Evolutionary conservation across 208 protist genomes (phyloP), one percentile per base, ranked within the genome.

Genomic region (Acanthamoeba culbertsoni): DNA sequence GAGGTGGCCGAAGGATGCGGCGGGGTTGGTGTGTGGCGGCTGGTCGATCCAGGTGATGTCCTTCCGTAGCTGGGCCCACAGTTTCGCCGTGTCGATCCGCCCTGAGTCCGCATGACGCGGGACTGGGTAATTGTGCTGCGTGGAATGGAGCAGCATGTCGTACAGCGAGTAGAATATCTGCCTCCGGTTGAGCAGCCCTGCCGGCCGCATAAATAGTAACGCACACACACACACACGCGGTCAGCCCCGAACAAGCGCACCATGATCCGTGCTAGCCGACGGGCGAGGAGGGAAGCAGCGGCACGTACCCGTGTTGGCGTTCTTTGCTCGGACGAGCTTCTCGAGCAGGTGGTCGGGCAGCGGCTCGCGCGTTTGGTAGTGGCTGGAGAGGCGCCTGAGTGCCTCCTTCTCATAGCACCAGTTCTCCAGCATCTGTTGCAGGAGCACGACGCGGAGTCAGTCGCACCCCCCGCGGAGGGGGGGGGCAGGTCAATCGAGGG

Each of bases 381-480:
- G 96, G 16, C 48, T 65, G 35, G 86, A 94, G 10, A 96, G 18
- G 28, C 51, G 42, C 33, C 65, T 35, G 35, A 97, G 89, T 7
- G 88, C 42, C 14, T 96, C 90, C 23, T 55, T 57, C 59, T 97
- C 92, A 71, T 88, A 97, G 33, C 62, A 91, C 95, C 95, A 97
- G 45, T 95, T 95, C 68, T 97, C 96, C 53, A 96, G 86, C 28
- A 94, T 59, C 93, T 96, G 43, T 40, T n/a, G n/a, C n/a, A n/a
- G n/a, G n/a, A n/a, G n/a, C n/a, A n/a, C n/a, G n/a, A n/a, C n/a
- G n/a, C n/a, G n/a, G n/a, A n/a, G n/a, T n/a, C n/a, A n/a, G n/a
- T n/a, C n/a, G n/a, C n/a, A n/a, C n/a, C n/a, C n/a, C n/a, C n/a
- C n/a, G n/a, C n/a, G n/a, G n/a, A n/a, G n/a, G n/a, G n/a, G n/a